Evolutionary conservation across 345 rosid species (phyloP), one percentile per base, ranked within the genome.

Genomic region (Camelina sativa): DNA sequence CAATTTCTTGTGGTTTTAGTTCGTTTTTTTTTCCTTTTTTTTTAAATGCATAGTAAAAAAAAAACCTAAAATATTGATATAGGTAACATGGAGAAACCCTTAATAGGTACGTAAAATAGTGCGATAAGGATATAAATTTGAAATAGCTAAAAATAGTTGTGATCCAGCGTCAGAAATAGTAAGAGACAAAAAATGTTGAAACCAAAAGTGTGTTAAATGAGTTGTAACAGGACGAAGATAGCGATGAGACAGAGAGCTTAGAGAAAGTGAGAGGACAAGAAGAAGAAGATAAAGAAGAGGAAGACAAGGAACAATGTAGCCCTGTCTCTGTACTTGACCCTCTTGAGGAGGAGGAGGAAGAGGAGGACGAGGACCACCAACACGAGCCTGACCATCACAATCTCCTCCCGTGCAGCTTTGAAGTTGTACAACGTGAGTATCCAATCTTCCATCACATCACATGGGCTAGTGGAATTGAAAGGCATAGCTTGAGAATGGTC

Each of bases 251-350:
- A 1, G 87, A 81, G 79, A 80, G 69, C 52, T 60, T 78, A 37
- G 81, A 72, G 70, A 73, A 72, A 78, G 76, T 73, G 73, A 79
- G 70, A 70, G 77, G 84, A 73, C 84, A 80, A 40, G 60, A 64
- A 63, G 75, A 76, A 62, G 71, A 56, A 62, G 60, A 62, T 68
- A 84, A 83, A 62, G 89, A 88, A 40, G 96, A 89, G 62, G 94
- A 89, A 75, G 96, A 90, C 38, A 85, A 86, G 61, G 96, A 95
- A 56, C 99, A 95, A 67, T 84, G 89, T 68, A 95, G 99, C 72
- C 99, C 99, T 35, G 93, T 92, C 70, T 95, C 97, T 43, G 90
- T 90, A 34, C 82, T 95, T 80, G 99, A 95, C 50, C 89, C 97
- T 62, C 89, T 85, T 1, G 73, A 72, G 40, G 81, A 73, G 19